Evolutionary conservation across 352 stramenopile species (phyloP).

Genomic region (Phytophthora multivora): DNA sequence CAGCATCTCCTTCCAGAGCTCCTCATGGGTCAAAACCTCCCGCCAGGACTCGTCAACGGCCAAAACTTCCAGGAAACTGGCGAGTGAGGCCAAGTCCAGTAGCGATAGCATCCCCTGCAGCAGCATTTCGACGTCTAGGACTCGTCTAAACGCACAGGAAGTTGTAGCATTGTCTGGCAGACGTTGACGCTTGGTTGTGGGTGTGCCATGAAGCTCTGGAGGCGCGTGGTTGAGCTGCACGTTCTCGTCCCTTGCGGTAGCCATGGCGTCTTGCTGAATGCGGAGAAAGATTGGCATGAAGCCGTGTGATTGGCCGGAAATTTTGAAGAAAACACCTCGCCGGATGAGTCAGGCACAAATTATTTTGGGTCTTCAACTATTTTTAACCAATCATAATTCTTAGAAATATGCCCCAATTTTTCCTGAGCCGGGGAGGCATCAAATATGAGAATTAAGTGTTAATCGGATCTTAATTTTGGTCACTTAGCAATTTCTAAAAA

Average conservation of each 20-base stretch:
- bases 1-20: conserved; percentile 35
- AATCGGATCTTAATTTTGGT: too few species aligned
- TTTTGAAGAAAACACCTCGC: neutral
- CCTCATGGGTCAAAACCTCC: conserved; percentile 20
- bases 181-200: conserved; percentile 27
- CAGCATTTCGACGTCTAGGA: conserved; percentile 42
- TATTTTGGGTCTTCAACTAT: too few species aligned
- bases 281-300: conserved; percentile 16
- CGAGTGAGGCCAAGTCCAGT: conserved; percentile 33
- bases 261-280: conserved; percentile 23
- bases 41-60: conserved; percentile 28
- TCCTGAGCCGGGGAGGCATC: too few species aligned
- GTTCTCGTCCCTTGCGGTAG: conserved; percentile 16
- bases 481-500: too few species aligned
- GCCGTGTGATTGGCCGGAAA: conserved; percentile 22
- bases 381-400: too few species aligned
- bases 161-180: neutral
- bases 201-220: neutral
- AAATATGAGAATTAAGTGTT: too few species aligned
- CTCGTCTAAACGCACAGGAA: conserved; percentile 4
- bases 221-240: conserved; percentile 8
- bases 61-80: conserved; percentile 40
- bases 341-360: too few species aligned
- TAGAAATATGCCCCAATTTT: too few species aligned
- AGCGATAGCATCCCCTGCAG: conserved; percentile 29